These are phyloP conservation scores for Narthecium ossifragum DNA, from an alignment of 106 monocot species.

Conservation along the genomic window DNA sequence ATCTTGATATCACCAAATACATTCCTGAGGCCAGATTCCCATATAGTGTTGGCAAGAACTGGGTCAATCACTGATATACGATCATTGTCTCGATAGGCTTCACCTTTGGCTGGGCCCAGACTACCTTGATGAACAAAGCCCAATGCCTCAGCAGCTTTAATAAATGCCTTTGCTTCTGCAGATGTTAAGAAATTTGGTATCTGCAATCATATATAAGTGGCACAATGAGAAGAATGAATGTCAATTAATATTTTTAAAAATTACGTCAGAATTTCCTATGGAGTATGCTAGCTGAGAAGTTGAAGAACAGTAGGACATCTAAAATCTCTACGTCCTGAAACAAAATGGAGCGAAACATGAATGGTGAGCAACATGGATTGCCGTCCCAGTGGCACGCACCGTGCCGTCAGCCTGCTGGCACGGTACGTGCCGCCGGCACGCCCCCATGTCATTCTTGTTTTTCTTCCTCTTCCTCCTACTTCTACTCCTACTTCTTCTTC, in stretches of 20 bases:
- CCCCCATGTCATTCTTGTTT: too few relatives aligned
- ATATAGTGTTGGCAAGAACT: constrained; percentile 57
- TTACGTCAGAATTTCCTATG: not conserved
- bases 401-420: too few relatives aligned
- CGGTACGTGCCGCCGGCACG: too few relatives aligned
- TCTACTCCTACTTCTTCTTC: too few relatives aligned
- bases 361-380: too few relatives aligned
- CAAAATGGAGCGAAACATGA: too few relatives aligned
- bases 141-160: constrained; percentile 62
- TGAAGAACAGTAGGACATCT: not conserved
- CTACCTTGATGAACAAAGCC: constrained; percentile 94
- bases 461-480: too few relatives aligned
- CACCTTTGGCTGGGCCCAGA: constrained; percentile 73
- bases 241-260: too few relatives aligned
- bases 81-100: constrained; percentile 94
- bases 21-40: constrained; percentile 73
- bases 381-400: too few relatives aligned
- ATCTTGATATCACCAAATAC: constrained; percentile 63
- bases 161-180: constrained; percentile 63
- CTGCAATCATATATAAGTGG: constrained; percentile 23
- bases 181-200: constrained; percentile 68
- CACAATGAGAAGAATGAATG: not conserved
- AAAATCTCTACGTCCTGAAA: not conserved
- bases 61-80: constrained; percentile 71
- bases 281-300: not conserved